Conservation (phyloP, 495 filamentous ascomycete species). For the Trichoderma gamsii region DNA sequence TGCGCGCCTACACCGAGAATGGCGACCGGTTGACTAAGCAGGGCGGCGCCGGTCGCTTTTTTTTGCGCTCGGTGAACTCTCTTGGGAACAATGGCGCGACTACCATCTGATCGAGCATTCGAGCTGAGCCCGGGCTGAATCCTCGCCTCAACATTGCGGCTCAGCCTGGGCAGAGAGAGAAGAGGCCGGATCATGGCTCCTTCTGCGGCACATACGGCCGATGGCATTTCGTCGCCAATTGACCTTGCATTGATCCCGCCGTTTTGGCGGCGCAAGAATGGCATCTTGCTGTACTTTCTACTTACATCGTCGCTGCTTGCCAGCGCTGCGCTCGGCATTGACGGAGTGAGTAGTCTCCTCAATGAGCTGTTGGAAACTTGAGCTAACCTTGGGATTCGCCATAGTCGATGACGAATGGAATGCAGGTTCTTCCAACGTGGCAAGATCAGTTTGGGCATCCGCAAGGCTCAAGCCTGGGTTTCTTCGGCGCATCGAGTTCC, state of each 20-base stretch:
- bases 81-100: neutral
- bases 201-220: constrained; percentile 1
- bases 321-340: constrained; percentile 28
- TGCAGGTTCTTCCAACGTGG: constrained; percentile 8
- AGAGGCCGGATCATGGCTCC: constrained; percentile 17
- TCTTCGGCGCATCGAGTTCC: constrained; percentile 12
- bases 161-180: neutral
- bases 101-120: neutral
- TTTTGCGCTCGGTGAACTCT: constrained; percentile 11
- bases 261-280: constrained; percentile 31
- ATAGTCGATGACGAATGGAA: constrained; percentile 3
- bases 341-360: constrained; percentile 23
- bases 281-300: constrained; percentile 29
- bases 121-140: neutral
- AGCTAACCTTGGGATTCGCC: neutral
- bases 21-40: neutral
- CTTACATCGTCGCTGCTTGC: constrained; percentile 29
- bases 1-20: neutral
- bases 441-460: constrained; percentile 1
- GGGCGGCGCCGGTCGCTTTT: neutral
- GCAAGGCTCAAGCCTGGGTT: neutral
- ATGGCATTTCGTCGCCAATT: constrained; percentile 23
- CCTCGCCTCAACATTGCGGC: neutral
- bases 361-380: neutral
- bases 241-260: constrained; percentile 25